Base-by-base conservation (phyloP, 805 yeast species). In the Candida maltosa region DNA sequence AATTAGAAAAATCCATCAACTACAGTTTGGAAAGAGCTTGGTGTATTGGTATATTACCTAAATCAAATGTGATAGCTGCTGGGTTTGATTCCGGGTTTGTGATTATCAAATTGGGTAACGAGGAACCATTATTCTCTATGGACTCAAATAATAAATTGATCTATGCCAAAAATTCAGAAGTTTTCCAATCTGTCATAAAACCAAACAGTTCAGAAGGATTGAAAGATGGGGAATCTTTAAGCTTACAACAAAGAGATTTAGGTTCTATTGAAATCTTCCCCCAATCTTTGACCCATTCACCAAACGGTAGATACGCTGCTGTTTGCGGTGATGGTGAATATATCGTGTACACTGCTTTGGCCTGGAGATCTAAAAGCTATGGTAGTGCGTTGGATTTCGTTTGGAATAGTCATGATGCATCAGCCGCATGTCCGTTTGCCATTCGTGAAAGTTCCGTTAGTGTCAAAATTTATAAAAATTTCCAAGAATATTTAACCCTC, bases 261-360 rank as follows among this genome's bases (percentile, higher is more conserved):
- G 98, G 98, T n/a, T 70, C 87, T 16, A 87, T 91, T 35, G 98
- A 93, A 62, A 78, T 91, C 30, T 93, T 81, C 71, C 97, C 98
- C 35, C 83, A 85, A 42, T 75, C 84, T 41, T 73, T 93, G 52
- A 67, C 73, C 32, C 98, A 93, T 62, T 91, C 97, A 29, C 97
- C 97, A 44, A 93, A 93, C 57, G 99, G 99, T 45, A 80, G 96
- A 61, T 93, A 85, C 58, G 97, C 89, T 26, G 84, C 97, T 18
- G 96, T 93, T 32, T 83, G 91, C 30, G 99, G 99, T 55, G 98
- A 93, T 64, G 97, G 96, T 41, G 99, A 93, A 63, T 91, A 87
- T 59, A 87, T 91, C 49, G 83, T 93, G 36, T 93, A 91, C 65
- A 89, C 97, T 2, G 91, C 98, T 2, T 75, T 93, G 51, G 97